Evolutionary conservation across 257 asterid species (phyloP).

Genomic region (Salvia hispanica): DNA sequence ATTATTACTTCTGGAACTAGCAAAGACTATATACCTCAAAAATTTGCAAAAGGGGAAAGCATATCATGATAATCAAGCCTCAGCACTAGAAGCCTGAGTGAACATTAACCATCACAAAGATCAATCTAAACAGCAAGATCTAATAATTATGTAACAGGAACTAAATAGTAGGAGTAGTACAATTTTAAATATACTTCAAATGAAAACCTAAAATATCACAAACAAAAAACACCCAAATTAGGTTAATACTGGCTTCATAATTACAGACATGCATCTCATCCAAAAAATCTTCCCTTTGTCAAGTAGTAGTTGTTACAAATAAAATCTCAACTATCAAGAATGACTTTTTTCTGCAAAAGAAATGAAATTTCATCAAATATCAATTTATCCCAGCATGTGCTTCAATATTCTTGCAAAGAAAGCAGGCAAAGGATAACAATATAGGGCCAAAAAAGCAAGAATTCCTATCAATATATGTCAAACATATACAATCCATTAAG

Average conservation of each 20-base stretch:
- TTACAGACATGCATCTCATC: conserved; percentile 9
- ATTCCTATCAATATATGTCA: background rate
- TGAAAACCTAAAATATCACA: background rate
- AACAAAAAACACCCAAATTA: background rate
- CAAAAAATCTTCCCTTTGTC: background rate
- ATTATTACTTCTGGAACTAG: background rate
- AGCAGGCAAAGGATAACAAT: background rate
- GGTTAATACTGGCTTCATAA: conserved; percentile 15
- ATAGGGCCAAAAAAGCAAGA: conserved; percentile 19
- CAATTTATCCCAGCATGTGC: background rate
- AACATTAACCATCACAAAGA: background rate
- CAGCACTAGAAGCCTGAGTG: background rate
- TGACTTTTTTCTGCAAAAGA: conserved; percentile 18
- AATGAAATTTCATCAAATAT: conserved; percentile 7
- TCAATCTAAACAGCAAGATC: conserved; percentile 18
- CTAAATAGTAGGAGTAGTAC: too few species aligned
- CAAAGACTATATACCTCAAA: background rate
- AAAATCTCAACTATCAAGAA: conserved; percentile 19
- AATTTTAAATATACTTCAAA: background rate
- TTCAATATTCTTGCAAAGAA: background rate
- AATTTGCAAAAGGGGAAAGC: background rate
- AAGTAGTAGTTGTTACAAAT: background rate
- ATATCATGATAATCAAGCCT: background rate
- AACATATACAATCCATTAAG: conserved; percentile 21
- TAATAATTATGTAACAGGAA: conserved; percentile 5